Percentiles rank a stretch among this genome's conserved stretches.
phyloP scores from a whole-genome alignment of 116 monocot genomes.

The Papilionanthe hybrid region DNA sequence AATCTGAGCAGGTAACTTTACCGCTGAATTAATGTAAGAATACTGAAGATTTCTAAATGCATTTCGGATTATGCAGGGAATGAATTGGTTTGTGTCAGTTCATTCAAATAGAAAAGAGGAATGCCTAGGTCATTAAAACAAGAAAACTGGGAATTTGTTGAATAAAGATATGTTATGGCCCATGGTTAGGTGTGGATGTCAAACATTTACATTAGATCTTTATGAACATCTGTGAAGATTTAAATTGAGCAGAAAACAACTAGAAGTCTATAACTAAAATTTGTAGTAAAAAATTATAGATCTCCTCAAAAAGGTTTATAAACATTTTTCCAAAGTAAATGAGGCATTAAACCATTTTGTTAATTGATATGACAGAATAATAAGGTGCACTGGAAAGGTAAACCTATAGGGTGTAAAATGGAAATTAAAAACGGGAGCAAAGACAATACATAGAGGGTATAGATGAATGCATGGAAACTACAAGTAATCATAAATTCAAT shows the following conservation, averaged over 20 bases:
- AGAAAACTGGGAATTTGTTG: background rate
- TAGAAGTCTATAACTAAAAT: background rate
- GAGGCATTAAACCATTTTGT: background rate
- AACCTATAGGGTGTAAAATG: background rate
- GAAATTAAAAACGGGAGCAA: background rate
- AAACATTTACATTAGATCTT: background rate
- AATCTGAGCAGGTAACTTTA: background rate
- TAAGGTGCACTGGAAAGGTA: background rate
- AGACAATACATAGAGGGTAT: background rate
- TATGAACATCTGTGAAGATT: background rate
- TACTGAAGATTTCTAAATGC: background rate
- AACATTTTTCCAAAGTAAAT: background rate
- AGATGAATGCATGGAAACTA: background rate
- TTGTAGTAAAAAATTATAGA: background rate
- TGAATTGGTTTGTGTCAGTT: background rate
- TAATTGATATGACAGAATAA: background rate
- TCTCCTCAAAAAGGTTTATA: background rate
- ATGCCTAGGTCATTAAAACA: background rate
- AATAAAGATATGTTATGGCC: background rate
- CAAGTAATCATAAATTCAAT: background rate
- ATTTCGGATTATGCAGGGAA: background rate
- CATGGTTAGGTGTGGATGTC: background rate
- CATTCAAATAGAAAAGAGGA: background rate
- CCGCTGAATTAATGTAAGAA: background rate
- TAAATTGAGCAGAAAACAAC: background rate